A percentile compares a stretch with the other conserved stretches of the same genome.
Conservation (phyloP, 768 basidiomycete genomes). For the Tulasnella sp. region DNA sequence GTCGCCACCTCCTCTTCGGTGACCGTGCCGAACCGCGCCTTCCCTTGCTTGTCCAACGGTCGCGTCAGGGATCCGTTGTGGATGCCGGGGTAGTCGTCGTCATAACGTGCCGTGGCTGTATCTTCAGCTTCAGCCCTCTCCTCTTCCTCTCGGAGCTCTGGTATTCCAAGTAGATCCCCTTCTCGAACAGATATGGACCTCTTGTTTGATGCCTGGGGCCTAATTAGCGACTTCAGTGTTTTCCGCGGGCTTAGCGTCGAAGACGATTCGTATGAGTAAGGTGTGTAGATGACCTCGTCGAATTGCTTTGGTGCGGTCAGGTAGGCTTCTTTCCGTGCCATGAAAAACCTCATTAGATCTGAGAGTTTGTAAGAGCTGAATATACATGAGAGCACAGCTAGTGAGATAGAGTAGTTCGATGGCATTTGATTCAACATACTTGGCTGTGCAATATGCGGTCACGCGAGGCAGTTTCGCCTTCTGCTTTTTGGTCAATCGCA, state of each 20-base stretch:
- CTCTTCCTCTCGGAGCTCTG: slow-evolving; percentile 40
- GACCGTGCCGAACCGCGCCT: slow-evolving; percentile 21
- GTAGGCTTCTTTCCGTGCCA: slow-evolving; percentile 70
- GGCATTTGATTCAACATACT: slow-evolving; percentile 39
- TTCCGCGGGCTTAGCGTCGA: slow-evolving; percentile 24
- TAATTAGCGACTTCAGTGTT: slow-evolving; percentile 21
- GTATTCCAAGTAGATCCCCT: slow-evolving; percentile 68
- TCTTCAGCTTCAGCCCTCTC: slow-evolving; percentile 25
- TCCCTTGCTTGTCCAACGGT: slow-evolving; percentile 27
- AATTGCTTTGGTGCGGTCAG: slow-evolving; percentile 78
- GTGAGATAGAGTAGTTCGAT: too few relatives aligned
- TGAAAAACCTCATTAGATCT: slow-evolving; percentile 81
- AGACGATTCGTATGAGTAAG: slow-evolving; percentile 59
- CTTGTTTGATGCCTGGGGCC: slow-evolving; percentile 2
- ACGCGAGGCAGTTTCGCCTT: slow-evolving; percentile 89
- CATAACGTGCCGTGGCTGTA: slow-evolving; percentile 16
- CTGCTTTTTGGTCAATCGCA: slow-evolving; percentile 76
- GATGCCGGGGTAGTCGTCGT: background rate
- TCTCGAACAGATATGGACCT: slow-evolving; percentile 27
- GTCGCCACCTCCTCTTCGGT: slow-evolving; percentile 28
- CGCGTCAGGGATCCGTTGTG: slow-evolving; percentile 18
- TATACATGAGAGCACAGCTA: background rate
- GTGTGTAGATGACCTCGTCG: slow-evolving; percentile 89
- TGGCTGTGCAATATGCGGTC: slow-evolving; percentile 92
- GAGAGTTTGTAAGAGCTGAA: slow-evolving; percentile 77